These are phyloP conservation scores for Draba incana DNA, from an alignment of 345 rosid species.

Conservation along the genomic window DNA sequence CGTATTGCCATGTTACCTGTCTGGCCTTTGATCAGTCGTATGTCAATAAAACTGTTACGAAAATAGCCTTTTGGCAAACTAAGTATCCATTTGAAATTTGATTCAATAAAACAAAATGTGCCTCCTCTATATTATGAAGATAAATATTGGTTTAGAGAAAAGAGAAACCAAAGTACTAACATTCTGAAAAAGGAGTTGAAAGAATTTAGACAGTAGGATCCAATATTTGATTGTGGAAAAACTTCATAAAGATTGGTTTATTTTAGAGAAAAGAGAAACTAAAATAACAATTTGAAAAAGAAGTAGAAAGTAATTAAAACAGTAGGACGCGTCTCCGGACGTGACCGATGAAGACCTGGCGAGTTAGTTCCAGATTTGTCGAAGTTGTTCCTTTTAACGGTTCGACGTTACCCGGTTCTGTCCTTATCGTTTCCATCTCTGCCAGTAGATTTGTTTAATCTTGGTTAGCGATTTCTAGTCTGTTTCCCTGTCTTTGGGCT, in stretches of 20 bases:
- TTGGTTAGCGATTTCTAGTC: no score
- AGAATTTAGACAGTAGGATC: not conserved
- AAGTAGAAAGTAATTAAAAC: slow-evolving; percentile 1
- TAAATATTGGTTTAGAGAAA: not conserved
- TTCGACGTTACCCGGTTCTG: no score
- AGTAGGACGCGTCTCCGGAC: not conserved
- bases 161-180: not conserved
- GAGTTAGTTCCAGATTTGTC: no score
- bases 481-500: no score
- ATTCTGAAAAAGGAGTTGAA: slow-evolving; percentile 1
- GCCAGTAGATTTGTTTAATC: no score
- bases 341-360: no score
- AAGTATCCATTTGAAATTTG: not conserved
- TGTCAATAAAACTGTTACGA: slow-evolving; percentile 25
- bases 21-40: slow-evolving; percentile 19
- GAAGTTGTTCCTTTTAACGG: no score
- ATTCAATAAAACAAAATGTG: not conserved
- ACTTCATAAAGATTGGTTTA: no score
- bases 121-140: not conserved
- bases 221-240: no score
- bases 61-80: not conserved
- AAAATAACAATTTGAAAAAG: not conserved
- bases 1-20: slow-evolving; percentile 38
- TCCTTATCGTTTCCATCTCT: no score
- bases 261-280: no score